A percentile compares a stretch with the other conserved stretches of the same genome.
Conservation (phyloP, 345 rosid species). For the Eucalyptus cloeziana region DNA sequence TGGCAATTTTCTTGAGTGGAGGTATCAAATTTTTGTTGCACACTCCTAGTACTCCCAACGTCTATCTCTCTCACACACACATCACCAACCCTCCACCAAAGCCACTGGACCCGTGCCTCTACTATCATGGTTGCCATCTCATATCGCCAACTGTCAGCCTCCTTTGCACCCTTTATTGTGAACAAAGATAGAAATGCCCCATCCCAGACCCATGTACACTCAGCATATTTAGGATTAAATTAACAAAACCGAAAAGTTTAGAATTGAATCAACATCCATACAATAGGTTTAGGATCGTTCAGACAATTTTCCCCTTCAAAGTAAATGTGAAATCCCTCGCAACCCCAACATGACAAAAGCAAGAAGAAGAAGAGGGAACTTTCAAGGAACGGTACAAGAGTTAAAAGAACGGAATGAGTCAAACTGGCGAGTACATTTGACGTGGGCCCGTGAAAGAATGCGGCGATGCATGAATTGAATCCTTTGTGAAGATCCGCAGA, state of each 20-base stretch:
- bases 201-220: background rate
- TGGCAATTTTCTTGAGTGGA: no score
- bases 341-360: background rate
- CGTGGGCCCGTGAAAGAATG: background rate
- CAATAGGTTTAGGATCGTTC: fast-evolving
- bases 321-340: background rate
- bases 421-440: background rate
- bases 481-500: background rate
- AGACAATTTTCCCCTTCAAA: background rate
- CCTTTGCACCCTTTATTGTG: background rate
- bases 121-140: no score
- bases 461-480: background rate
- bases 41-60: no score
- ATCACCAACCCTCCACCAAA: no score
- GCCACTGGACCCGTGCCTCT: no score
- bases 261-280: fast-evolving
- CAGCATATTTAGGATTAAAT: background rate
- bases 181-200: background rate
- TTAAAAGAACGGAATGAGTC: background rate
- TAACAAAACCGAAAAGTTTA: fast-evolving
- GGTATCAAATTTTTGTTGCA: no score
- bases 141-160: background rate
- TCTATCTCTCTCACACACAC: no score
- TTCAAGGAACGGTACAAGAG: background rate
- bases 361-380: background rate